These are phyloP conservation scores for Alliaria petiolata DNA, from an alignment of 345 rosid genomes.

Conservation along the genomic window DNA sequence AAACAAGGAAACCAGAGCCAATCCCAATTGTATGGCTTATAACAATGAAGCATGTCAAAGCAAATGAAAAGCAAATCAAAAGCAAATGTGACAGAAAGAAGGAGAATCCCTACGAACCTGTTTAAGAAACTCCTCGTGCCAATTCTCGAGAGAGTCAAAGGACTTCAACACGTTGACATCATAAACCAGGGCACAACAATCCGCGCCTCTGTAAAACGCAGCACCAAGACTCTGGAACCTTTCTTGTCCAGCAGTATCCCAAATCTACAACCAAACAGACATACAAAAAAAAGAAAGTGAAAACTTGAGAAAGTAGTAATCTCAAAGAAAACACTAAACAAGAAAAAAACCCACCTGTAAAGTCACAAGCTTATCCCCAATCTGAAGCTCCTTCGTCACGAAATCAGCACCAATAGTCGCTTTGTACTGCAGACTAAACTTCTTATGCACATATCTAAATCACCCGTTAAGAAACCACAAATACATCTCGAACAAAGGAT, in stretches of 20 bases:
- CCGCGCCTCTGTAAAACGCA: conserved; percentile 97
- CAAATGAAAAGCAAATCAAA: conserved; percentile 30
- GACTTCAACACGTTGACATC: conserved; percentile 89
- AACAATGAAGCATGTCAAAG: not conserved
- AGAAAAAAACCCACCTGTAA: conserved; percentile 55
- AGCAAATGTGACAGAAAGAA: conserved; percentile 2
- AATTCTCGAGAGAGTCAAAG: conserved; percentile 85
- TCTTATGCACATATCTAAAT: conserved; percentile 73
- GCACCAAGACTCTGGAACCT: conserved; percentile 96
- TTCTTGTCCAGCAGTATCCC: conserved; percentile 99
- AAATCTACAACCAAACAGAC: conserved; percentile 52
- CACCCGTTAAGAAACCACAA: conserved; percentile 24
- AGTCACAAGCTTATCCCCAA: conserved; percentile 91
- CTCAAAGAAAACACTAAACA: not conserved
- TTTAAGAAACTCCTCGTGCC: conserved; percentile 98
- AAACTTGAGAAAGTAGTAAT: not conserved
- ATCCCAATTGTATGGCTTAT: not conserved
- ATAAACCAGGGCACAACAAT: conserved; percentile 89
- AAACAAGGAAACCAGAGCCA: not conserved
- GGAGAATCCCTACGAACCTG: conserved; percentile 45
- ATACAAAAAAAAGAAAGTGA: not conserved
- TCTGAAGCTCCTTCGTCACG: conserved; percentile 93
- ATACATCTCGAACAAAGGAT: not conserved
- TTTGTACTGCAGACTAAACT: conserved; percentile 94
- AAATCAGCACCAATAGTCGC: conserved; percentile 99